Conservation (phyloP, 495 filamentous ascomycete genomes). For the Massariosphaeria phaeospora region DNA sequence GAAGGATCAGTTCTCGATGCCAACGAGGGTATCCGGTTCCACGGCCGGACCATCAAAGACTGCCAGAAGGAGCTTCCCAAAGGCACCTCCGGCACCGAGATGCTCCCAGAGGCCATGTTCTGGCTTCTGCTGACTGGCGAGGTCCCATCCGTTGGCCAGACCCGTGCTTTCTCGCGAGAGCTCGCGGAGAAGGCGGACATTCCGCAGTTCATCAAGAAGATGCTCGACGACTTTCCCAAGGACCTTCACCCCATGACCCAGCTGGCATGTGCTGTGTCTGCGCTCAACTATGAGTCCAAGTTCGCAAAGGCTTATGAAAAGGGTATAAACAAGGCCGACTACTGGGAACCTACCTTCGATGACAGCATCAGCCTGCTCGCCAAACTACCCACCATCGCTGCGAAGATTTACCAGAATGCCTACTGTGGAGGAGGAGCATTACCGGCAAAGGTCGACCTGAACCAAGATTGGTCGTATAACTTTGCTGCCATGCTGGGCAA, state of each 20-base stretch:
- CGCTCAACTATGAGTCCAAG: constrained; percentile 83
- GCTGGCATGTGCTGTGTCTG: constrained; percentile 87
- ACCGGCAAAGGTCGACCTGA: constrained; percentile 68
- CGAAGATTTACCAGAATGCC: constrained; percentile 91
- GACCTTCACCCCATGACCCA: constrained; percentile 97
- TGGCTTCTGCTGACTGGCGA: constrained; percentile 94
- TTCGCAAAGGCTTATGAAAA: constrained; percentile 91
- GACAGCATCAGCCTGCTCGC: constrained; percentile 90
- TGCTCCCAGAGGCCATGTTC: constrained; percentile 99
- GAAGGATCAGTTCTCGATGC: constrained; percentile 96
- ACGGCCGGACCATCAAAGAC: constrained; percentile 95
- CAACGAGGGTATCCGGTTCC: constrained; percentile 96
- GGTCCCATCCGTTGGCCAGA: constrained; percentile 76
- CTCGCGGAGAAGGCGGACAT: constrained; percentile 80
- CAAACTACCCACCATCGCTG: constrained; percentile 93
- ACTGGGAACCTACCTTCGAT: constrained; percentile 98
- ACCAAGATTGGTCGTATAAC: constrained; percentile 97
- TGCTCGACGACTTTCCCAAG: constrained; percentile 84
- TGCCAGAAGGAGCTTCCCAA: constrained; percentile 92
- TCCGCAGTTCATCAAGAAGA: constrained; percentile 76
- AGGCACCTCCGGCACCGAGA: constrained; percentile 89
- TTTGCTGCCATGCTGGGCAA: constrained; percentile 96
- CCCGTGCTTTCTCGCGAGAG: constrained; percentile 74
- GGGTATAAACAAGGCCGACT: constrained; percentile 86
- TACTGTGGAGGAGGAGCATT: constrained; percentile 71